phyloP scores from a whole-genome alignment of 139 green algal genomes.

The Haematococcus lacustris region DNA sequence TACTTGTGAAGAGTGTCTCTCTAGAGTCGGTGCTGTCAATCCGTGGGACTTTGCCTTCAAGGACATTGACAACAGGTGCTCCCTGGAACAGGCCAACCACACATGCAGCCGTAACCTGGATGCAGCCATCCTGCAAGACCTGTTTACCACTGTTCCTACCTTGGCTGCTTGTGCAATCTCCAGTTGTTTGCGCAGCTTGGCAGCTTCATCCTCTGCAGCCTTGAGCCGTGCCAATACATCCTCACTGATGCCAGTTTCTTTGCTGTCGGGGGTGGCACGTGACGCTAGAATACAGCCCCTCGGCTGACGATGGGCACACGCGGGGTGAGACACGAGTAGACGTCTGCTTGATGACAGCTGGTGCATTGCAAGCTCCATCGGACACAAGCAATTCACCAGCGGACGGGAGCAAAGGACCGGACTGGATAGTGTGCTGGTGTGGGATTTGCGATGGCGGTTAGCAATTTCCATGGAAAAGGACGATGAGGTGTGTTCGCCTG shows the following conservation, averaged over 20 bases:
- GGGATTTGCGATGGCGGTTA: no score
- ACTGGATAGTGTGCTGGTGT: no score
- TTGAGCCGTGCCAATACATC: constrained; percentile 43
- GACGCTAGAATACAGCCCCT: not conserved
- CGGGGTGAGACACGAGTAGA: not conserved
- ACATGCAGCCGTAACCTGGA: not conserved
- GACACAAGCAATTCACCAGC: not conserved
- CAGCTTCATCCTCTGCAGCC: constrained; percentile 49
- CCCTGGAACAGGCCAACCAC: not conserved
- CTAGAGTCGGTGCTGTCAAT: constrained; percentile 18
- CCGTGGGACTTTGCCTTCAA: not conserved
- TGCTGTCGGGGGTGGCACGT: not conserved
- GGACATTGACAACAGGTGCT: not conserved
- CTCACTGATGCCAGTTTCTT: constrained; percentile 21
- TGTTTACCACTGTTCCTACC: not conserved
- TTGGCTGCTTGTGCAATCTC: constrained; percentile 11
- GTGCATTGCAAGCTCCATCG: not conserved
- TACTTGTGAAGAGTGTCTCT: constrained; percentile 3
- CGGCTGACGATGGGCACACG: not conserved
- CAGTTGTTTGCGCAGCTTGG: constrained; percentile 28
- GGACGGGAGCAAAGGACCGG: no score
- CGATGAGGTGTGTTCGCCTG: no score
- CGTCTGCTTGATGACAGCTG: not conserved
- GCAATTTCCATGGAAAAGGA: no score
- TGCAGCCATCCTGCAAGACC: not conserved